A percentile compares a stretch with the other conserved stretches of the same genome.
These are phyloP conservation scores for Rhizoclosmatium sp. DNA, from an alignment of 192 early-diverging fungal species.

Conservation along the genomic window DNA sequence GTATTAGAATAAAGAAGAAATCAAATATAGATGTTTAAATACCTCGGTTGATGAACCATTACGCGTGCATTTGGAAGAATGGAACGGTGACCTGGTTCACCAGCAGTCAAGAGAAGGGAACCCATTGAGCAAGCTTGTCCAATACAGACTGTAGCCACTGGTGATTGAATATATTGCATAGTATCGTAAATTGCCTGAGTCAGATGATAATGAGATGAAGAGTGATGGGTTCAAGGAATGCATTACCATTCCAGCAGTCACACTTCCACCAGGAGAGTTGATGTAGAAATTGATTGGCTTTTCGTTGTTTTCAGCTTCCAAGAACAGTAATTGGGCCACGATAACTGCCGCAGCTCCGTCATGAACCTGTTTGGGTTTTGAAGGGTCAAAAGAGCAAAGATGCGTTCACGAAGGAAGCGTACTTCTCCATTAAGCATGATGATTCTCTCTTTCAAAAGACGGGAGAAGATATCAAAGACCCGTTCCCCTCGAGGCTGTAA, in stretches of 20 bases:
- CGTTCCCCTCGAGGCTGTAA: conserved; percentile 78
- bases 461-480: conserved; percentile 97
- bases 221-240: background rate
- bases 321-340: conserved; percentile 94
- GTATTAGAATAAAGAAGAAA: background rate
- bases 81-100: conserved; percentile 85
- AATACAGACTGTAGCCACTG: conserved; percentile 93
- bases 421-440: conserved; percentile 93
- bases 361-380: conserved; percentile 56
- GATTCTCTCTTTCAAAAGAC: conserved; percentile 95
- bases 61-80: conserved; percentile 90
- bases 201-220: background rate
- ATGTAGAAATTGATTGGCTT: conserved; percentile 96
- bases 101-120: conserved; percentile 89
- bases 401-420: background rate
- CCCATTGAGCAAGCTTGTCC: conserved; percentile 99
- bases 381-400: conserved; percentile 2
- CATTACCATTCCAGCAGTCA: conserved; percentile 88
- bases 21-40: background rate
- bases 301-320: conserved; percentile 93
- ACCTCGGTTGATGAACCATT: conserved; percentile 96
- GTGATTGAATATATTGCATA: conserved; percentile 87
- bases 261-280: conserved; percentile 96
- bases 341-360: conserved; percentile 85
- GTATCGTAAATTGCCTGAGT: conserved; percentile 58